Evolutionary conservation across 768 basidiomycete genomes (phyloP).

Genomic region (Cubamyces sp.): DNA sequence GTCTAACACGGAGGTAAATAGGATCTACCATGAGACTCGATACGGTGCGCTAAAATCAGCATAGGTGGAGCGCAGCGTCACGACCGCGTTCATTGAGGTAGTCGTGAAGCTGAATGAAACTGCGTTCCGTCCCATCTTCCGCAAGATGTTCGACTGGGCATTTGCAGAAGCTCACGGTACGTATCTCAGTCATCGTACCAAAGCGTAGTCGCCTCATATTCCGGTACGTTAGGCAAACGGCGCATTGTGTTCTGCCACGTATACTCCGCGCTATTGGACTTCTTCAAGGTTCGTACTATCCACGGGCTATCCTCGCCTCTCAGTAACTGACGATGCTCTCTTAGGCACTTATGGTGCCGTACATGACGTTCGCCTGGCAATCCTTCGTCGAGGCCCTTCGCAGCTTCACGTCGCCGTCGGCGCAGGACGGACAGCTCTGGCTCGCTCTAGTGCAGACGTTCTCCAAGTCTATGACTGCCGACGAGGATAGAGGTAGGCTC

Average conservation of each 20-base stretch:
- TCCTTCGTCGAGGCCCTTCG: conserved; percentile 68
- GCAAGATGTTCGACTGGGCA: conserved; percentile 94
- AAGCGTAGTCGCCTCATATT: neutral
- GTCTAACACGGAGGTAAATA: neutral
- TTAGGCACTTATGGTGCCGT: conserved; percentile 87
- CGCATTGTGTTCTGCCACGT: conserved; percentile 76
- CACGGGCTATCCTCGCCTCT: neutral
- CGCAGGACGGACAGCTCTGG: conserved; percentile 60
- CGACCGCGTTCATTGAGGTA: conserved; percentile 83
- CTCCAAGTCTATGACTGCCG: conserved; percentile 69
- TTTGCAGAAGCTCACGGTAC: conserved; percentile 61
- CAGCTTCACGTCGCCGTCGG: conserved; percentile 42
- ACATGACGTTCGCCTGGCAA: conserved; percentile 77
- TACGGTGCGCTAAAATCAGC: neutral
- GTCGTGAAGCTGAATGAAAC: conserved; percentile 93
- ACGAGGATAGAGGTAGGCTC: conserved; percentile 73
- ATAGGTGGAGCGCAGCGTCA: conserved; percentile 57
- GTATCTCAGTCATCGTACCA: conserved; percentile 17
- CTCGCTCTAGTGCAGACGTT: conserved; percentile 59
- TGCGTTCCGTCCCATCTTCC: conserved; percentile 89
- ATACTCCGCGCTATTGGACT: conserved; percentile 75
- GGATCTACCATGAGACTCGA: no score
- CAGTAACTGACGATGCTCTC: conserved; percentile 2
- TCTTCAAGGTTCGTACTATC: conserved; percentile 72
- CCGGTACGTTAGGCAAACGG: conserved; percentile 40